phyloP scores from a whole-genome alignment of 1,139 yeast genomes.

The Blastobotrys capitulatus region DNA sequence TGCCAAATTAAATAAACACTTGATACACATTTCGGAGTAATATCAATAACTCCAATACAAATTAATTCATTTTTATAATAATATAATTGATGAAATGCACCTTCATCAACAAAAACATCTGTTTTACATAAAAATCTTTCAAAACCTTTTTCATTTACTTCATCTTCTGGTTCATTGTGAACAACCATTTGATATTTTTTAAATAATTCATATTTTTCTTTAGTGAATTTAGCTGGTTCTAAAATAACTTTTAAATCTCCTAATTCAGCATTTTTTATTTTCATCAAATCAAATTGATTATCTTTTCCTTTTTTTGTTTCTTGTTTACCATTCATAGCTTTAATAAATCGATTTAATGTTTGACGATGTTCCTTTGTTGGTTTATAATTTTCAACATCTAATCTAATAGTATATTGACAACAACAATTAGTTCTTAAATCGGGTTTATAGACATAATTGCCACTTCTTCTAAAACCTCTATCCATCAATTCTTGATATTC shows the following conservation, averaged over 20 bases:
- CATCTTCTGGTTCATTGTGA: conserved; percentile 56
- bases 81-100: conserved; percentile 73
- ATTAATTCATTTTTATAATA: conserved; percentile 57
- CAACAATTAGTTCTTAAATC: conserved; percentile 75
- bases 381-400: conserved; percentile 43
- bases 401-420: conserved; percentile 73
- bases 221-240: conserved; percentile 49
- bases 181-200: conserved; percentile 62
- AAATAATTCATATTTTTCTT: conserved; percentile 61
- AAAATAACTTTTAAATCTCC: conserved; percentile 43
- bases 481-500: conserved; percentile 63
- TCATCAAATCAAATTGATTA: conserved; percentile 32
- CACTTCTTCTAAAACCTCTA: conserved; percentile 76
- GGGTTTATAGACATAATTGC: conserved; percentile 64
- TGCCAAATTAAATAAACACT: conserved; percentile 89
- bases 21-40: conserved; percentile 71
- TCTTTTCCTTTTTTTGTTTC: conserved; percentile 16
- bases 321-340: conserved; percentile 14
- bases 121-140: conserved; percentile 58
- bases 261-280: conserved; percentile 18
- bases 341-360: conserved; percentile 54
- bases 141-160: conserved; percentile 46
- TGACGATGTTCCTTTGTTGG: conserved; percentile 64
- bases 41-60: conserved; percentile 74
- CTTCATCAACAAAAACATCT: conserved; percentile 47